Evolutionary conservation across 2,329 filamentous ascomycete genomes (phyloP).

Genomic region (Sporothrix pseudoabietina): DNA sequence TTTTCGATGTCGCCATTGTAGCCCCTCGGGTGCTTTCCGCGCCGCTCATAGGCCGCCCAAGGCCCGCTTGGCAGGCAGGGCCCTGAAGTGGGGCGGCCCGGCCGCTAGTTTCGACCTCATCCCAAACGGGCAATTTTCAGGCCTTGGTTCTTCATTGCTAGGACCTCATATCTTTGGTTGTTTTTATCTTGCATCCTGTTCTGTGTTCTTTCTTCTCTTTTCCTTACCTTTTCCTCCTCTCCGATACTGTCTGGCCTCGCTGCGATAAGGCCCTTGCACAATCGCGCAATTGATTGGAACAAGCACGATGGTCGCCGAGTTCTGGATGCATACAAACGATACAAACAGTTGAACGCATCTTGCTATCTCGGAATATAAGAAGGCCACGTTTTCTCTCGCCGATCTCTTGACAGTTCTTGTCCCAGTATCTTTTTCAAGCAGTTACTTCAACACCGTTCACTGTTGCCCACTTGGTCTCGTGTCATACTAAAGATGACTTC

Average conservation of each 20-base stretch:
- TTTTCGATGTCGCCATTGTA: slow-evolving; percentile 4
- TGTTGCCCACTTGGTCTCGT: background rate
- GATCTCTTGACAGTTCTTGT: background rate
- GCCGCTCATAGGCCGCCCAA: background rate
- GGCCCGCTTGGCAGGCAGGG: background rate
- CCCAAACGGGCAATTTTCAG: slow-evolving; percentile 18
- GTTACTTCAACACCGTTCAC: background rate
- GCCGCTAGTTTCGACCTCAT: background rate
- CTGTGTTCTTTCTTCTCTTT: background rate
- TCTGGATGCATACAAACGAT: background rate
- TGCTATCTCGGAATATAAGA: background rate
- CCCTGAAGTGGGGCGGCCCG: slow-evolving; percentile 5
- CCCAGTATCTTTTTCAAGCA: background rate
- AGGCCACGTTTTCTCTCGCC: background rate
- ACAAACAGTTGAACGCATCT: background rate
- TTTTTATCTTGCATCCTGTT: background rate
- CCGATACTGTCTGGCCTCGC: background rate
- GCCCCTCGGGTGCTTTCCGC: background rate
- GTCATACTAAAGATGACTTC: background rate
- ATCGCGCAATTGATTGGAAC: slow-evolving; percentile 3
- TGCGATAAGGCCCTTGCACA: background rate
- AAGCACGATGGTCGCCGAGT: slow-evolving; percentile 1
- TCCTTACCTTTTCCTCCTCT: background rate
- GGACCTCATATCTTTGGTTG: slow-evolving; percentile 3
- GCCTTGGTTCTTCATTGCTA: slow-evolving; percentile 12